Evolutionary conservation across 108 stramenopile species (phyloP), one percentile per base, ranked within the genome.

Genomic region (Schizochytrium sp.): DNA sequence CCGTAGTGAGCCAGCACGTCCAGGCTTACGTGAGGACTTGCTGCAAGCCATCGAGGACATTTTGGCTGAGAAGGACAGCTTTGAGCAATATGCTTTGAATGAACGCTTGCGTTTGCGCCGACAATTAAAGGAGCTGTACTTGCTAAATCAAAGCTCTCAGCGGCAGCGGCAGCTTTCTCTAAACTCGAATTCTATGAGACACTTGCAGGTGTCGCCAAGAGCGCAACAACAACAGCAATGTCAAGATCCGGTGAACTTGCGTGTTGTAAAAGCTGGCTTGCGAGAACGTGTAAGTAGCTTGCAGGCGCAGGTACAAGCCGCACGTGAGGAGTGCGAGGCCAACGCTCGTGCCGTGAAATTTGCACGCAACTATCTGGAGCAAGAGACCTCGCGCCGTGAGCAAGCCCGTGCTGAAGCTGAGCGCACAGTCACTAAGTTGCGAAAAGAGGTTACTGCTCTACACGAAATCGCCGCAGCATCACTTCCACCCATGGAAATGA

Each of bases 311-410:
- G 15, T 83, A 19, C 17, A 49, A 28, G 28, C 5, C 50, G 47
- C 76, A n/a, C 47, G 76, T 0, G 45, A 83, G 40, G 76, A 83
- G 7, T 83, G 76, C 76, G 76, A 49, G 47, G 76, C 17, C 15
- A n/a, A 83, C 47, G 76, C 76, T n/a, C 47, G 53, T 10, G 76
- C 76, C 55, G 76, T 83, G 1, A 83, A 83, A 55, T 83, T 83
- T 83, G 76, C 76, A 3, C 76, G 76, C 47, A 83, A 83, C 76
- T 83, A 38, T 55, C 47, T 83, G 38, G 76, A 83, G 47, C 76
- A 83, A 28, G 76, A 83, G 76, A 53, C 76, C 45, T 10, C 76
- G 17, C 47, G 53, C 10, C 47, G 76, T 10, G 76, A 83, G 0
- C 28, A 83, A 40, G 76, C 49, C 15, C 47, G 53, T 10, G 76